phyloP scores from a whole-genome alignment of 2,329 filamentous ascomycete species.

The Fonsecaea multimorphosa region DNA sequence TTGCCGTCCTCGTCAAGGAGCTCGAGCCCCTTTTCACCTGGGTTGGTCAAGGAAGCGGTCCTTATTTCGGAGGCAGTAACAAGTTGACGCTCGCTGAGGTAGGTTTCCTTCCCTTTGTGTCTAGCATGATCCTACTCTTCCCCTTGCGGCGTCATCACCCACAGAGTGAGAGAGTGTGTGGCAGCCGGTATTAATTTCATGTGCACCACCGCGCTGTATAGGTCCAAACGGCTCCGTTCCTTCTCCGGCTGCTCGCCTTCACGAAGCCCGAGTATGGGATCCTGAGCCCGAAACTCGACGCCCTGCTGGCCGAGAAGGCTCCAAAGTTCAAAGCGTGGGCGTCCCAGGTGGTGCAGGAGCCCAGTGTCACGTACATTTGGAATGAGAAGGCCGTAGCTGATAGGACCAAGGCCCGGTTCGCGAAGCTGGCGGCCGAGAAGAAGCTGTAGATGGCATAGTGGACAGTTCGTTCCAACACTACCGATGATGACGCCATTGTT shows the following conservation, averaged over 20 bases:
- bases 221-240: constrained; percentile 70
- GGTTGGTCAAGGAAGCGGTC: constrained; percentile 40
- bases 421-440: constrained; percentile 18
- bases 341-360: constrained; percentile 62
- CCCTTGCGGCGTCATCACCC: background rate
- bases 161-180: background rate
- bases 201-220: constrained; percentile 41
- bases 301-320: constrained; percentile 45
- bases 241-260: constrained; percentile 62
- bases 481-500: background rate
- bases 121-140: too few species aligned
- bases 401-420: constrained; percentile 15
- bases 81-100: constrained; percentile 77
- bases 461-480: background rate
- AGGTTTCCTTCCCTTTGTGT: constrained; percentile 38
- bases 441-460: background rate
- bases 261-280: constrained; percentile 54
- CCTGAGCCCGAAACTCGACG: constrained; percentile 55
- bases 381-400: constrained; percentile 43
- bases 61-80: constrained; percentile 69
- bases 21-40: constrained; percentile 59
- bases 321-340: constrained; percentile 74
- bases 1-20: constrained; percentile 57
- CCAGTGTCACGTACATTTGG: constrained; percentile 70
- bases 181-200: background rate